A percentile compares a stretch with the other conserved stretches of the same genome.
Evolutionary conservation across 202 grass and related monocot species (phyloP).

Genomic region (Sporobolus alterniflorus): DNA sequence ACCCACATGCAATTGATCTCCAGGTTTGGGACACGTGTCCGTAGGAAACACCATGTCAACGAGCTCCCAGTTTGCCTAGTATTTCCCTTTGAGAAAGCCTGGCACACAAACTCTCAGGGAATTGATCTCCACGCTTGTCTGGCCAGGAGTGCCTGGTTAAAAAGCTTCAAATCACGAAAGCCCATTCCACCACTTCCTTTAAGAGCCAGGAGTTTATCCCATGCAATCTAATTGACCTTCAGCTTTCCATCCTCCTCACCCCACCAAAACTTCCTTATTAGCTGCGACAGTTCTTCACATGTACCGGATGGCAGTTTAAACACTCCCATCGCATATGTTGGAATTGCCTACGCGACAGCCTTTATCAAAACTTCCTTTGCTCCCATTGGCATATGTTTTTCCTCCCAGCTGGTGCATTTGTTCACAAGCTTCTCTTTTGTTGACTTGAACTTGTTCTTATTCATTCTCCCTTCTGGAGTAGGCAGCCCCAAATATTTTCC

Average conservation of each 20-base stretch:
- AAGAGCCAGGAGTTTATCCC: not conserved
- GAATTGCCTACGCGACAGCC: not conserved
- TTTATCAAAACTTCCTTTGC: not conserved
- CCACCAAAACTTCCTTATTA: not conserved
- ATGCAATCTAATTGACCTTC: not conserved
- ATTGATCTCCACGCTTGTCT: not conserved
- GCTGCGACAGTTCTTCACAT: not conserved
- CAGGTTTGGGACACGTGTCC: not conserved
- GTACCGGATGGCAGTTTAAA: not conserved
- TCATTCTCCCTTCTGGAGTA: too few relatives aligned
- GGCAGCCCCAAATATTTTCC: too few relatives aligned
- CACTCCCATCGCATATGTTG: not conserved
- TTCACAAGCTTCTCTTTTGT: too few relatives aligned
- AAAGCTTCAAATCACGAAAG: rapidly evolving
- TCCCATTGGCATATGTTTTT: too few relatives aligned
- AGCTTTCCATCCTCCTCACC: not conserved
- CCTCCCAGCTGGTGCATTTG: too few relatives aligned
- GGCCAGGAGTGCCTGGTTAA: not conserved
- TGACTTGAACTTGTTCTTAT: too few relatives aligned
- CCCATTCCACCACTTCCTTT: too few relatives aligned
- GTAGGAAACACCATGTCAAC: not conserved
- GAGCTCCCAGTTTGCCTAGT: not conserved
- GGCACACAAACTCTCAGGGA: not conserved
- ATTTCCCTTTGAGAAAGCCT: not conserved
- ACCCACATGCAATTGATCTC: not conserved